A percentile compares a stretch with the other conserved stretches of the same genome.
Evolutionary conservation across 2,329 filamentous ascomycete genomes (phyloP).

Genomic region (Cladosporium sp.): DNA sequence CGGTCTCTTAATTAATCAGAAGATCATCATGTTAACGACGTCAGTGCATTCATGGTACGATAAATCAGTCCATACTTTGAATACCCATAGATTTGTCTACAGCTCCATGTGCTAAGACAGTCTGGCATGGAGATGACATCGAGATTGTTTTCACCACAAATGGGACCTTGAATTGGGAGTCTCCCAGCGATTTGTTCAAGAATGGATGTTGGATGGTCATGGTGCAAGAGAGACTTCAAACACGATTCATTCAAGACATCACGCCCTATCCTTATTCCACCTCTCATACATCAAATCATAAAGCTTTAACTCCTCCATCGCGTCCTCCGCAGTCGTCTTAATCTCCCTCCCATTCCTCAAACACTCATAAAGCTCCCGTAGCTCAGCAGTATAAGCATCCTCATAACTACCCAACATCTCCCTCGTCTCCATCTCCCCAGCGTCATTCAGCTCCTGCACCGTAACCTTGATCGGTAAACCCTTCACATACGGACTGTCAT

Average conservation of each 20-base stretch:
- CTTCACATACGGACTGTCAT: constrained; percentile 61
- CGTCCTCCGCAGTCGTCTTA: constrained; percentile 47
- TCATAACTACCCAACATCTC: constrained; percentile 48
- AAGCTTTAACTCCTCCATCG: constrained; percentile 42
- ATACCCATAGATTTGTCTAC: not conserved
- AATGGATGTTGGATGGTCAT: too few relatives aligned
- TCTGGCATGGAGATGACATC: not conserved
- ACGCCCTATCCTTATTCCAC: constrained; percentile 19
- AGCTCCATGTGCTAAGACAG: not conserved
- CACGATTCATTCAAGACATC: not conserved
- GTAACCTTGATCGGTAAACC: constrained; percentile 53
- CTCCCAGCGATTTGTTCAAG: not conserved
- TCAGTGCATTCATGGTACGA: not conserved
- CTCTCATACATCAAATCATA: constrained; percentile 34
- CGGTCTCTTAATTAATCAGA: not conserved
- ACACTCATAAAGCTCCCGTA: constrained; percentile 43
- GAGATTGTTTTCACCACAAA: not conserved
- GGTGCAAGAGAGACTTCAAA: too few relatives aligned
- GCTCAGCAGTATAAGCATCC: constrained; percentile 48
- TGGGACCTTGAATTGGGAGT: not conserved
- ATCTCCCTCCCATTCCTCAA: constrained; percentile 40
- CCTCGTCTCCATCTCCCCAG: constrained; percentile 34
- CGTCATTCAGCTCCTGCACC: constrained; percentile 45
- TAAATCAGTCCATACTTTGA: not conserved
- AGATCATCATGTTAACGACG: not conserved